Percentiles rank a stretch among this genome's conserved stretches.
phyloP scores from a whole-genome alignment of 2,329 filamentous ascomycete genomes.

The Apiospora arundinis region DNA sequence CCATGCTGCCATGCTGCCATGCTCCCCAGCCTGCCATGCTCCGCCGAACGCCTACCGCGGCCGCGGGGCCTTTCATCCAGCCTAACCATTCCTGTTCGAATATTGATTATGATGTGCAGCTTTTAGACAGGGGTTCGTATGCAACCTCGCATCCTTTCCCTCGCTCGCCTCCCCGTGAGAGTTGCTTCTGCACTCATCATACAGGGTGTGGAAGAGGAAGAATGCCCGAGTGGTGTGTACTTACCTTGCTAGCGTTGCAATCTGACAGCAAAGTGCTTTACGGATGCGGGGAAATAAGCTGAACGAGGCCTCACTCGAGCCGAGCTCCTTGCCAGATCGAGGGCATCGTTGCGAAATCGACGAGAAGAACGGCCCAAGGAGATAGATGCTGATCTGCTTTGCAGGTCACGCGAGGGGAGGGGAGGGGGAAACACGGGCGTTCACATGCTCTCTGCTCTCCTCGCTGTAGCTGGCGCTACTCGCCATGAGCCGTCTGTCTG shows the following conservation, averaged over 20 bases:
- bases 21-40: background rate
- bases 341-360: background rate
- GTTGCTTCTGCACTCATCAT: background rate
- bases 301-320: background rate
- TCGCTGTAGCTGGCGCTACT: background rate
- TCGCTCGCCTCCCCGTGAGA: background rate
- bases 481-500: background rate
- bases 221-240: background rate
- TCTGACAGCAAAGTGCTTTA: background rate
- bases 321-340: constrained; percentile 6
- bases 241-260: background rate
- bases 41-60: background rate
- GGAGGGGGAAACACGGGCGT: background rate
- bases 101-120: constrained; percentile 15
- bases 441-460: background rate
- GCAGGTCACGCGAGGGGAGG: constrained; percentile 5
- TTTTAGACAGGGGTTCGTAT: background rate
- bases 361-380: background rate
- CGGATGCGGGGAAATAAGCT: background rate
- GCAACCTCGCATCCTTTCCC: background rate
- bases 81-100: background rate
- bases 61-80: background rate
- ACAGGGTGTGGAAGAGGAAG: background rate
- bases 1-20: too few species aligned
- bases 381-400: background rate